Evolutionary conservation across 805 yeast genomes (phyloP), one percentile per base, ranked within the genome.

Genomic region (Lipomyces spencermartinsiae): DNA sequence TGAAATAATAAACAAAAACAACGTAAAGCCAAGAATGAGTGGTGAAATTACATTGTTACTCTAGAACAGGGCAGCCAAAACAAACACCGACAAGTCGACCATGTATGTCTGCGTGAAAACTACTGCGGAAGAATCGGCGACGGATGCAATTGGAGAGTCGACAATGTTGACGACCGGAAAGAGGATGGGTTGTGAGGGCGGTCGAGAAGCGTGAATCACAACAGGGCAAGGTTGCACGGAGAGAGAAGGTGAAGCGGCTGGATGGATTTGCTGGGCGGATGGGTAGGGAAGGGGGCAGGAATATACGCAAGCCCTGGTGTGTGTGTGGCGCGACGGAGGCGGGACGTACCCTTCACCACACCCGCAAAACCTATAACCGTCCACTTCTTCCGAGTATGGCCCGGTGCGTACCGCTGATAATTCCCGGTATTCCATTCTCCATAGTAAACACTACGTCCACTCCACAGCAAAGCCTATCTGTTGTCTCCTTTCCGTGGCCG

Each of bases 301-400:
- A 43, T 43, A 43, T 43, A 43, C 49, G 49, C 49, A 43, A 43
- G n/a, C 10, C 49, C 22, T 43, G 8, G 49, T 1, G 19, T 5
- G 49, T 16, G 49, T 43, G 49, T 43, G 49, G 49, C 49, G 49
- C 49, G 49, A 43, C 22, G 49, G 22, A 43, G 49, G 49, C 49
- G 8, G 10, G 29, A 25, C 29, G 29, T 25, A 25, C 1, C 29
- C 29, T 19, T 19, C 49, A 43, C 49, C 49, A 43, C 49, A 43
- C 22, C 16, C 22, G 8, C 16, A 16, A 12, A 43, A 12, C 22
- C 16, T n/a, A 25, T 25, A 25, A 25, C 2, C 29, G 3, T 25
- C 29, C 29, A 3, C 29, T 3, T 25, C 29, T 3, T 25, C 29
- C 29, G 29, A 25, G 29, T 25, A 25, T 25, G 29, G 29, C 29